phyloP scores from a whole-genome alignment of 805 yeast species.

The Schizosaccharomyces japonicus region DNA sequence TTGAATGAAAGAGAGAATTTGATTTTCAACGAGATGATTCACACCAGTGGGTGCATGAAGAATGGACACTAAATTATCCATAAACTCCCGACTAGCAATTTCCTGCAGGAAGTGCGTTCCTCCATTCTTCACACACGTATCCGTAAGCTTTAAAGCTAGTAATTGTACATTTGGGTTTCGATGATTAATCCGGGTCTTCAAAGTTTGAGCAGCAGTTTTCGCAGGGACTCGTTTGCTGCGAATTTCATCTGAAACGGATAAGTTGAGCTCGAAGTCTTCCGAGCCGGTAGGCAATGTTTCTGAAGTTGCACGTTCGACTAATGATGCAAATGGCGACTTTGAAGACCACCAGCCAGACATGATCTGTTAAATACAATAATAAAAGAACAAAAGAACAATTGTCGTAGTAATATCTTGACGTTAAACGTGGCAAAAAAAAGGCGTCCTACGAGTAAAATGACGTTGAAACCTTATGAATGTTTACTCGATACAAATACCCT shows the following conservation, averaged over 20 bases:
- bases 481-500: no score
- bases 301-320: conserved; percentile 48
- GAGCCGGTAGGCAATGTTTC: conserved; percentile 86
- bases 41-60: conserved; percentile 17
- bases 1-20: conserved; percentile 41
- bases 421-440: no score
- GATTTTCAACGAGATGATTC: conserved; percentile 31
- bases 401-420: no score
- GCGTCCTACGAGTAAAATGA: no score
- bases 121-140: conserved; percentile 76
- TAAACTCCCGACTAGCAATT: conserved; percentile 60
- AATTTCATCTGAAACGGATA: conserved; percentile 71
- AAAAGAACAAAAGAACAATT: neutral
- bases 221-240: conserved; percentile 60
- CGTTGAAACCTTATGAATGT: no score
- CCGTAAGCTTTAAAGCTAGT: conserved; percentile 43
- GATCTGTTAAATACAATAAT: neutral
- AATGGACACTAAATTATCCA: conserved; percentile 42
- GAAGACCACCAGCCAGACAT: conserved; percentile 2
- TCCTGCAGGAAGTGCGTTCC: conserved; percentile 67
- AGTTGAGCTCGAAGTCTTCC: conserved; percentile 39
- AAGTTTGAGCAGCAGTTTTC: conserved; percentile 60
- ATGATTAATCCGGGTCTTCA: conserved; percentile 49
- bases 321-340: neutral
- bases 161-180: conserved; percentile 61